Base-by-base conservation (phyloP, 768 basidiomycete genomes). In the Termitomyces sp. region DNA sequence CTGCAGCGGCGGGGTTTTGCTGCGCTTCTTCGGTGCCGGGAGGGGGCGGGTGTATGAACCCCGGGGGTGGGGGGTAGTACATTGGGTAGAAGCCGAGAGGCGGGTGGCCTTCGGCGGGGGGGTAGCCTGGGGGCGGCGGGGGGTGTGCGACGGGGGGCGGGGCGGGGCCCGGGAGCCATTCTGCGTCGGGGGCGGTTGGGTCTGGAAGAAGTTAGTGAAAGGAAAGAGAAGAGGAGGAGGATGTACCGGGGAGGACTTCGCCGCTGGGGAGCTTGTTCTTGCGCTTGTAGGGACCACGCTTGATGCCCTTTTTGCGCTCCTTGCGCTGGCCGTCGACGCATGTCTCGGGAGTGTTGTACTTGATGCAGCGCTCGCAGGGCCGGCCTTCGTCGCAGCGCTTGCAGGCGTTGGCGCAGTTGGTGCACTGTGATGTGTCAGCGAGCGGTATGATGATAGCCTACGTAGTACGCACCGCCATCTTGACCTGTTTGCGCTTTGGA, bases 311-410 rank as follows among this genome's bases (percentile, higher is more conserved):
- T 77, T 93, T 94, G 63, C 95, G 83, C 74, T 96, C 94, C 76
- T 96, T 97, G 70, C 95, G 84, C 69, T 92, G 90, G 35, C 94
- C 94, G 73, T 97, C 95, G 58, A 90, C 78, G 73, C 95, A 97
- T 58, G 87, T 82, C 11, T 82, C 81, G 3, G 84, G 76, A 57
- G 94, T 84, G 65, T 91, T 92, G 72, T 96, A 96, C 75, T 94
- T 95, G 69, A 89, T 79, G 67, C 95, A 97, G 38, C 95, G 88
- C 62, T 90, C 87, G 71, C 95, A 97, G 28, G 95, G 95, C 48
- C 95, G 87, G 65, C 80, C 82, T 65, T 94, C 92, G 73, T 94
- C 90, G 71, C 92, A 94, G 65, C 92, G 91, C 74, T 94, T 94
- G 77, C 92, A 94, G 0, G 92, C 92, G 55, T 85, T 84, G 63